A percentile compares a stretch with the other conserved stretches of the same genome.
Conservation (phyloP, 2,329 filamentous ascomycete genomes). For the Fusarium coffeatum region DNA sequence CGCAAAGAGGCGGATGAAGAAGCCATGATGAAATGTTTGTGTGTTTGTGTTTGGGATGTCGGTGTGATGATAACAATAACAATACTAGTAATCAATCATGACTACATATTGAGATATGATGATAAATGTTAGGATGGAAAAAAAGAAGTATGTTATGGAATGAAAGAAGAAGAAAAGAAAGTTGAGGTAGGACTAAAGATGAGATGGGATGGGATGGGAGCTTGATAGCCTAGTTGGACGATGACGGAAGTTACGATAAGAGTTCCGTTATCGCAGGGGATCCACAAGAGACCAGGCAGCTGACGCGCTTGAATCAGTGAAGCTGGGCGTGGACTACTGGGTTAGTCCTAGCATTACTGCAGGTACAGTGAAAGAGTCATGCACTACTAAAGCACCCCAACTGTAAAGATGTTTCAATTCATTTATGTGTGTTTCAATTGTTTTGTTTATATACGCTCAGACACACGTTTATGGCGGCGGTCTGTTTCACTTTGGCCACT, state of each 20-base stretch:
- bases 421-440: background rate
- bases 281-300: conserved; percentile 25
- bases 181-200: conserved; percentile 1
- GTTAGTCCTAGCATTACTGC: background rate
- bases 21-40: conserved; percentile 47
- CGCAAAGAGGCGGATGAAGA: conserved; percentile 52
- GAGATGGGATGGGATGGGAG: conserved; percentile 13
- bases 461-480: background rate
- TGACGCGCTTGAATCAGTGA: conserved; percentile 20
- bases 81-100: conserved; percentile 24
- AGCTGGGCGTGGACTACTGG: background rate
- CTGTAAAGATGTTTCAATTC: background rate
- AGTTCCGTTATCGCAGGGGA: conserved; percentile 36
- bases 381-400: background rate
- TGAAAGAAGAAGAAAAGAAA: conserved; percentile 18
- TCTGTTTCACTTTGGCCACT: background rate
- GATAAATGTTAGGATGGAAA: conserved; percentile 11
- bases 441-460: background rate
- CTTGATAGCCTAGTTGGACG: conserved; percentile 31
- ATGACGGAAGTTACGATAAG: conserved; percentile 42
- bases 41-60: background rate
- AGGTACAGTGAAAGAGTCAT: background rate
- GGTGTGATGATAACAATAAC: background rate
- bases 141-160: conserved; percentile 1
- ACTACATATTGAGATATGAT: conserved; percentile 40